Conservation (phyloP, 129 eudicot species). For the Artemisia tridentata region DNA sequence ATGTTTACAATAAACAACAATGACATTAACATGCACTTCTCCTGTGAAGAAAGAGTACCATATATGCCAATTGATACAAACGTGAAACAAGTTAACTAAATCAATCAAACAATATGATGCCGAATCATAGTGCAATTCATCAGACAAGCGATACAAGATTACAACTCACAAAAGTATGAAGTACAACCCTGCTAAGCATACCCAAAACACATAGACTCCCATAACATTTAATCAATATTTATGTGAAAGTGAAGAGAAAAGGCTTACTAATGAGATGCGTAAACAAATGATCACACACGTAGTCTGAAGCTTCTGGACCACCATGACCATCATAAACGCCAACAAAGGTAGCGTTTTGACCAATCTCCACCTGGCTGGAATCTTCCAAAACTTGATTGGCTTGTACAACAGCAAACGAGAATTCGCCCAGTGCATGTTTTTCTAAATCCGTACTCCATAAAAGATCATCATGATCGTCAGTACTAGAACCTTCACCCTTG, state of each 20-base stretch:
- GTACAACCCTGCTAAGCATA: constrained; percentile 10
- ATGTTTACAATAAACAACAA: no score
- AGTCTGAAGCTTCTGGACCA: constrained; percentile 72
- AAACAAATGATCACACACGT: constrained; percentile 55
- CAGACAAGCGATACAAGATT: constrained; percentile 7
- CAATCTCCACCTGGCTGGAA: constrained; percentile 70
- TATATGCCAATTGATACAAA: neutral
- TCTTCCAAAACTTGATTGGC: constrained; percentile 71
- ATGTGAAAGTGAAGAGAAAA: constrained; percentile 4
- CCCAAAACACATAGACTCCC: neutral
- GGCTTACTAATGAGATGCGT: constrained; percentile 58
- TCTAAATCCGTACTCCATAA: constrained; percentile 66
- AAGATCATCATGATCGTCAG: constrained; percentile 44
- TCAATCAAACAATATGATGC: neutral
- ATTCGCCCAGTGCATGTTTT: constrained; percentile 62
- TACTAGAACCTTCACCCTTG: constrained; percentile 48
- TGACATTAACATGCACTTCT: neutral
- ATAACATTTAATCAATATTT: neutral
- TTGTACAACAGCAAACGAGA: constrained; percentile 68
- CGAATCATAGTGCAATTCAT: constrained; percentile 1
- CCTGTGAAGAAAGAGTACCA: neutral
- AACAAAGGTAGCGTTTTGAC: constrained; percentile 56
- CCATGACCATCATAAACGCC: constrained; percentile 94
- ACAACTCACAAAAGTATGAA: constrained; percentile 13
- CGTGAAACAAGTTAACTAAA: neutral